phyloP scores from a whole-genome alignment of 2,329 filamentous ascomycete genomes.

The Trichophyton schoenleinii region DNA sequence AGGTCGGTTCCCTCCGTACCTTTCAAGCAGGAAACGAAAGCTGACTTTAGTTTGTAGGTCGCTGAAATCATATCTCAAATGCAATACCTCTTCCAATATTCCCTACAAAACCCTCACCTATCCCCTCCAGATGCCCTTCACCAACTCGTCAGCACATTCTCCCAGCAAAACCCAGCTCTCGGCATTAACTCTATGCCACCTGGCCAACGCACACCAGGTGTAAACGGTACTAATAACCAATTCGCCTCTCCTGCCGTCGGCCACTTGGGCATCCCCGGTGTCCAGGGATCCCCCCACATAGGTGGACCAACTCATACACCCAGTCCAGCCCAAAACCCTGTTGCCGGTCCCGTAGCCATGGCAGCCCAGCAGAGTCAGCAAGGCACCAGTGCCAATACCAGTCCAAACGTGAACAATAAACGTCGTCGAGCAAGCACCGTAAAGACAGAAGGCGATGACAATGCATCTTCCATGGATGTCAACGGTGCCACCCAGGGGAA shows the following conservation, averaged over 20 bases:
- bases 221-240: constrained; percentile 36
- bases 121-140: constrained; percentile 44
- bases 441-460: constrained; percentile 47
- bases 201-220: constrained; percentile 32
- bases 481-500: constrained; percentile 33
- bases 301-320: constrained; percentile 36
- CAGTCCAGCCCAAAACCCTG: constrained; percentile 35
- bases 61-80: constrained; percentile 54
- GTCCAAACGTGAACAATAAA: constrained; percentile 47
- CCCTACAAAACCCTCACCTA: constrained; percentile 40
- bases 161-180: constrained; percentile 24
- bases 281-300: constrained; percentile 41
- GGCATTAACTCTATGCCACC: constrained; percentile 20
- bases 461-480: constrained; percentile 31
- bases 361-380: constrained; percentile 45
- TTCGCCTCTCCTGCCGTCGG: constrained; percentile 48
- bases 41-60: constrained; percentile 33
- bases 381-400: constrained; percentile 49
- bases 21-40: constrained; percentile 5
- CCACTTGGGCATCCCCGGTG: constrained; percentile 39
- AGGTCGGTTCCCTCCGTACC: constrained; percentile 33
- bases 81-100: constrained; percentile 47
- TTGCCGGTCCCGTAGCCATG: constrained; percentile 40
- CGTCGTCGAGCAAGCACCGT: constrained; percentile 47
- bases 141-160: constrained; percentile 38